Conservation (phyloP, 768 basidiomycete genomes). For the Rubroboletus satanas region DNA sequence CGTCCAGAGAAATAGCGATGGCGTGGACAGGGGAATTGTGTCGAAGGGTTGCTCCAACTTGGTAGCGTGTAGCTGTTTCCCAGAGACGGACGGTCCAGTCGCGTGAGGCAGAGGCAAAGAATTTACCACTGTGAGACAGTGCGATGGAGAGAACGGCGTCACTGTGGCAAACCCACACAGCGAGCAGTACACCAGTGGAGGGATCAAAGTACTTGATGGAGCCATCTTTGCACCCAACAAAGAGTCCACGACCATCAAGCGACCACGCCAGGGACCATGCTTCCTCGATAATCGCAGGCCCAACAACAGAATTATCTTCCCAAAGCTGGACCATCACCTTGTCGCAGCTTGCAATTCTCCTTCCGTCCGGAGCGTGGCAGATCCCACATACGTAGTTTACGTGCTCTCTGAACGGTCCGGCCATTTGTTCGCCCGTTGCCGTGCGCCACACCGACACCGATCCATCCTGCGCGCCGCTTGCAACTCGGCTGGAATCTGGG, state of each 20-base stretch:
- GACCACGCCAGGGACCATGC: not conserved
- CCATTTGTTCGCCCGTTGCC: not conserved
- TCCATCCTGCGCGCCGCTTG: not conserved
- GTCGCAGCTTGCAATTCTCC: not conserved
- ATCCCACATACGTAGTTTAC: not conserved
- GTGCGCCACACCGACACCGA: not conserved
- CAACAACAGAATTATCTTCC: not conserved
- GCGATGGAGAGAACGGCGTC: not conserved
- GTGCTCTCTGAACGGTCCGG: not conserved
- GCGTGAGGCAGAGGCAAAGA: not conserved
- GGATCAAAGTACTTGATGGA: not conserved
- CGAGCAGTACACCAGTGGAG: not conserved
- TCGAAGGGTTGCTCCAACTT: not conserved
- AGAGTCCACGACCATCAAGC: not conserved
- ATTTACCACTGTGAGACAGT: not conserved
- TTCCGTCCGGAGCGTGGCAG: not conserved
- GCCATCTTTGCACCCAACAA: not conserved
- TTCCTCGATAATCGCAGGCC: not conserved
- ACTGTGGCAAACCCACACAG: not conserved
- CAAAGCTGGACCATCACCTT: not conserved
- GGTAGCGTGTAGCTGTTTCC: not conserved
- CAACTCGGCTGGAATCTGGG: not conserved
- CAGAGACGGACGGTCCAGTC: not conserved
- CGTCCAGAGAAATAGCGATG: not conserved
- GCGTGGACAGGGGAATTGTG: not conserved